Percentiles rank a stretch among this genome's conserved stretches.
Evolutionary conservation across 2,329 filamentous ascomycete species (phyloP).

Genomic region (Colletotrichum navitas): DNA sequence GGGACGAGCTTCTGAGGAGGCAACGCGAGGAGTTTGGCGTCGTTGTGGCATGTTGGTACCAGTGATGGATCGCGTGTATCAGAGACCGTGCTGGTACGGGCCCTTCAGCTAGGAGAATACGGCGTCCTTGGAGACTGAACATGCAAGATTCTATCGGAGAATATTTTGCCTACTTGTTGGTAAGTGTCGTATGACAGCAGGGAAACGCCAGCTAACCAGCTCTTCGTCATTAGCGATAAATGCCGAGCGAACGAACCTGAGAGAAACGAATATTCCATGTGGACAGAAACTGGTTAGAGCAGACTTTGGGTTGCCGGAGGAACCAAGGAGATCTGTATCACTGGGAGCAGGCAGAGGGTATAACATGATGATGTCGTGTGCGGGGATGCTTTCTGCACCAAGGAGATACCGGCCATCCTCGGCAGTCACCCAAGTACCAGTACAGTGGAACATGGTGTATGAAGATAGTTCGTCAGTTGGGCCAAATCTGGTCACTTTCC

Average conservation of each 20-base stretch:
- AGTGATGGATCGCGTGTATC: not conserved
- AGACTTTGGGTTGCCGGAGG: not conserved
- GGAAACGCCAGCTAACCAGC: not conserved
- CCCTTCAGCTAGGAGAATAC: not conserved
- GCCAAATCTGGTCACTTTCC: not conserved
- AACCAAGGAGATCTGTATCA: not conserved
- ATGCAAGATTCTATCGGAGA: not conserved
- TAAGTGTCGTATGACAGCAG: no score
- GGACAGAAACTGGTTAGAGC: not conserved
- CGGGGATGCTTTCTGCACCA: not conserved
- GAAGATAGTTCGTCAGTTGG: no score
- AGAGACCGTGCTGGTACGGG: no score
- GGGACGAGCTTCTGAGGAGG: constrained; percentile 22
- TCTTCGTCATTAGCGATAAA: not conserved
- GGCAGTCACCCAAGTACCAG: not conserved
- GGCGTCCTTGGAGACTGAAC: not conserved
- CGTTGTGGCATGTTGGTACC: constrained; percentile 20
- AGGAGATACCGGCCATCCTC: not conserved
- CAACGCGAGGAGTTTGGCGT: constrained; percentile 22
- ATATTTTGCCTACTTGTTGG: no score
- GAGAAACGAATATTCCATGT: no score
- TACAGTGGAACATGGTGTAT: not conserved
- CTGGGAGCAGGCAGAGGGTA: not conserved
- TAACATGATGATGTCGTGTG: not conserved
- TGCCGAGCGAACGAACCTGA: not conserved